Conservation (phyloP, 805 yeast genomes). For the Yarrowia sp. region DNA sequence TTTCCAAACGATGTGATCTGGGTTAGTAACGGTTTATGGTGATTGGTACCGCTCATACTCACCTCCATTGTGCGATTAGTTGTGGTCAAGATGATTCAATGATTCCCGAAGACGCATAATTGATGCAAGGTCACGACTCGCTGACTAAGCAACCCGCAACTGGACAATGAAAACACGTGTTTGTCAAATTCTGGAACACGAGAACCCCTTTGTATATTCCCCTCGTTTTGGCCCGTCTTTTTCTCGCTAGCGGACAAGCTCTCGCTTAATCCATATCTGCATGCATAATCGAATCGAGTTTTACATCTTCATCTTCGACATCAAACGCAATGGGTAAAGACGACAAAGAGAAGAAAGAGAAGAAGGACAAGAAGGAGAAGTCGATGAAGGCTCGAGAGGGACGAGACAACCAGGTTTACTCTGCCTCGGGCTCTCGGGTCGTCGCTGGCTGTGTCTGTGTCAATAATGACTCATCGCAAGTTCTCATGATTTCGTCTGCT, state of each 20-base stretch:
- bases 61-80: slow-evolving; percentile 1
- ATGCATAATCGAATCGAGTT: slow-evolving; percentile 10
- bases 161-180: too few relatives aligned
- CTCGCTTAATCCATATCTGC: slow-evolving; percentile 12
- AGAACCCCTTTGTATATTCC: too few relatives aligned
- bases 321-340: slow-evolving; percentile 4
- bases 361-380: slow-evolving; percentile 38
- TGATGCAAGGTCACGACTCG: too few relatives aligned
- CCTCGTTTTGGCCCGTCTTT: neutral
- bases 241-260: neutral
- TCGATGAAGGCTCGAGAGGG: slow-evolving; percentile 52
- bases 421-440: slow-evolving; percentile 74
- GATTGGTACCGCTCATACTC: neutral
- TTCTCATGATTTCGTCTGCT: slow-evolving; percentile 80
- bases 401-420: slow-evolving; percentile 55
- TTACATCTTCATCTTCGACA: neutral
- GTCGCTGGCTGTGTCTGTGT: slow-evolving; percentile 93
- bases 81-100: neutral
- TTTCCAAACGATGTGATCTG: slow-evolving; percentile 32
- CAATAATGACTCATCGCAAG: slow-evolving; percentile 61
- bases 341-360: neutral
- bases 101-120: too few relatives aligned
- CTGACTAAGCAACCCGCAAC: neutral
- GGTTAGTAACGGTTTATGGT: neutral
- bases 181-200: too few relatives aligned